Percentiles rank a stretch among this genome's conserved stretches.
phyloP scores from a whole-genome alignment of 306 rosid species.

The Prunus padus region DNA sequence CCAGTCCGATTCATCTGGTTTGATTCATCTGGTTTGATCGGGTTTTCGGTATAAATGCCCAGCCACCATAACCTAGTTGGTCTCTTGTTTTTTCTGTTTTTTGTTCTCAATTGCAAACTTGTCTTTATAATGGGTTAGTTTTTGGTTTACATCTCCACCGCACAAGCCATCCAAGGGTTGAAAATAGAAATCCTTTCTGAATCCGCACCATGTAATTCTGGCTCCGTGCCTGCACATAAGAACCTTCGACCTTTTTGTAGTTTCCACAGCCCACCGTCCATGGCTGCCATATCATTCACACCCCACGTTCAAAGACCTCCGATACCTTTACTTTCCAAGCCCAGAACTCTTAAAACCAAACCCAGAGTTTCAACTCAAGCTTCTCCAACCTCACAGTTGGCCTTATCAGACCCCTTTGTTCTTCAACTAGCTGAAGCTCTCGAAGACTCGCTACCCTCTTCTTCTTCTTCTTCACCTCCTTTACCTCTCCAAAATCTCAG shows the following conservation, averaged over 20 bases:
- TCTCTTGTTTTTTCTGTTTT: too few relatives aligned
- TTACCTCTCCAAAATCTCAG: conserved; percentile 70
- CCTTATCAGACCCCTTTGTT: conserved; percentile 73
- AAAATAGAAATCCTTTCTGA: too few relatives aligned
- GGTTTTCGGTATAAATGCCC: too few relatives aligned
- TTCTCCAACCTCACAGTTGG: conserved; percentile 30
- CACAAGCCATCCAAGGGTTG: too few relatives aligned
- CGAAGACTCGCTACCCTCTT: conserved; percentile 65
- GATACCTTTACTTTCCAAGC: conserved; percentile 21
- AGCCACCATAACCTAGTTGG: too few relatives aligned
- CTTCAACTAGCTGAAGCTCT: conserved; percentile 86
- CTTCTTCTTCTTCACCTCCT: conserved; percentile 27
- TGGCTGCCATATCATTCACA: conserved; percentile 55
- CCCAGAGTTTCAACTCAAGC: conserved; percentile 37
- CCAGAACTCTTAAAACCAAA: conserved; percentile 28
- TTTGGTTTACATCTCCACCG: too few relatives aligned
- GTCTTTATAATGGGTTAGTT: too few relatives aligned
- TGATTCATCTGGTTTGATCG: too few relatives aligned
- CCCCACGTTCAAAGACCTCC: conserved; percentile 35
- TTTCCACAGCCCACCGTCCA: conserved; percentile 5
- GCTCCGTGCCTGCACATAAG: too few relatives aligned
- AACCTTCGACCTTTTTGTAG: neutral
- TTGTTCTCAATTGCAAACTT: too few relatives aligned
- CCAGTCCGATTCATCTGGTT: too few relatives aligned
- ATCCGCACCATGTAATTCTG: too few relatives aligned